These are phyloP conservation scores for Calendula officinalis DNA, from an alignment of 129 eudicot species.

Conservation along the genomic window DNA sequence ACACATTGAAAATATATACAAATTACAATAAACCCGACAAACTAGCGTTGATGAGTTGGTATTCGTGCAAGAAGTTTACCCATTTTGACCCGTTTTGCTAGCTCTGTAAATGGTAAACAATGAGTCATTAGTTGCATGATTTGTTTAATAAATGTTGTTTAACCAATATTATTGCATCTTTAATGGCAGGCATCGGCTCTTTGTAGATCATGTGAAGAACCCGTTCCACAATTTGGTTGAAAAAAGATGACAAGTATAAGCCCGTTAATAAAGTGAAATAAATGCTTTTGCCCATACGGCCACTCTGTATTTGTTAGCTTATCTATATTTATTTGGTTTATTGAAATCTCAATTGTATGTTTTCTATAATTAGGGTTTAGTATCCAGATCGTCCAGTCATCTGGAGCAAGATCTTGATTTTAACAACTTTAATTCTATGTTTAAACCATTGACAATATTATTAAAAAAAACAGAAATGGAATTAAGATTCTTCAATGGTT, in stretches of 20 bases:
- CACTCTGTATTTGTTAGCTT: not conserved
- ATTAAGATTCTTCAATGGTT: conserved; percentile 32
- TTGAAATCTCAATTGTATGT: too few relatives aligned
- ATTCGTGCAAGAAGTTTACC: too few relatives aligned
- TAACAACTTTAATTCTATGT: too few relatives aligned
- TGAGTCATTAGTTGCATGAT: not conserved
- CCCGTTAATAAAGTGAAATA: conserved; percentile 42
- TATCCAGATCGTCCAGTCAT: too few relatives aligned
- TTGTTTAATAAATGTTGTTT: not conserved
- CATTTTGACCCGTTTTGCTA: too few relatives aligned
- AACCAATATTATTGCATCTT: not conserved
- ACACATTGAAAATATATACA: too few relatives aligned
- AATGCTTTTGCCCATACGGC: conserved; percentile 15
- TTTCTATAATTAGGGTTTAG: too few relatives aligned
- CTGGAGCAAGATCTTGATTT: too few relatives aligned
- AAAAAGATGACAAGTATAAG: conserved; percentile 37
- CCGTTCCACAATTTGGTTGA: conserved; percentile 63
- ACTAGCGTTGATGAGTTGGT: too few relatives aligned
- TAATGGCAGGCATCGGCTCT: conserved; percentile 60
- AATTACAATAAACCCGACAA: too few relatives aligned
- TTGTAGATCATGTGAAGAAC: conserved; percentile 59
- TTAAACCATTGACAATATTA: conserved; percentile 5
- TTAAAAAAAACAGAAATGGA: not conserved
- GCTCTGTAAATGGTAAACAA: not conserved
- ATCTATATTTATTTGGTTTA: not conserved